Percentiles rank a stretch among this genome's conserved stretches.
Evolutionary conservation across 179 eudicot species (phyloP).

Genomic region (Beta lomatogona): DNA sequence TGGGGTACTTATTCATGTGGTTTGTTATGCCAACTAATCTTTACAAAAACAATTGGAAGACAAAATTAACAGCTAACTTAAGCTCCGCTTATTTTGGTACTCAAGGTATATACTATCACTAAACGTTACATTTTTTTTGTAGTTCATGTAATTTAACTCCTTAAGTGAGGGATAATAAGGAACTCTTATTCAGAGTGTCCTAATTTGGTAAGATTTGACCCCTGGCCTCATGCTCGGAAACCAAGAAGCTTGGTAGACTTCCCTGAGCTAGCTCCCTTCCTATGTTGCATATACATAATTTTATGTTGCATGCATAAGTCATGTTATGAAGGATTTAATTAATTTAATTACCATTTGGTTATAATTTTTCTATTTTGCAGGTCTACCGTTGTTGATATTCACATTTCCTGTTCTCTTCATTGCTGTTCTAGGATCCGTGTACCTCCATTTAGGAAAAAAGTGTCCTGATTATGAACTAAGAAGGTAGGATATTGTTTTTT

Average conservation of each 20-base stretch:
- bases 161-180: too few relatives aligned
- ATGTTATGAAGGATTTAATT: background rate
- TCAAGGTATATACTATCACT: slow-evolving; percentile 38
- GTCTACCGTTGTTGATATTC: slow-evolving; percentile 42
- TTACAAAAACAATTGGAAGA: slow-evolving; percentile 45
- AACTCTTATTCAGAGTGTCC: too few relatives aligned
- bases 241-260: too few relatives aligned
- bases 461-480: background rate
- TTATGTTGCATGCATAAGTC: background rate
- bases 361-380: slow-evolving; percentile 16
- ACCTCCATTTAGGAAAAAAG: slow-evolving; percentile 54
- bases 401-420: slow-evolving; percentile 55
- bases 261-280: background rate
- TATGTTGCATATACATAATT: background rate
- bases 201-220: too few relatives aligned
- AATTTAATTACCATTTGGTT: too few relatives aligned
- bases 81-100: slow-evolving; percentile 58
- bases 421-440: slow-evolving; percentile 48
- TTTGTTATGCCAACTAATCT: slow-evolving; percentile 52
- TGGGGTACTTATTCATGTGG: slow-evolving; percentile 58
- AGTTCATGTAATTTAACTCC: too few relatives aligned
- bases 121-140: background rate
- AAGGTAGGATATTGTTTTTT: slow-evolving; percentile 19
- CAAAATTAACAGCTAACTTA: slow-evolving; percentile 29
- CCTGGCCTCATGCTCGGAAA: too few relatives aligned